A percentile compares a stretch with the other conserved stretches of the same genome.
Conservation (phyloP, 192 early-diverging fungal species). For the Entophlyctis helioformis region DNA sequence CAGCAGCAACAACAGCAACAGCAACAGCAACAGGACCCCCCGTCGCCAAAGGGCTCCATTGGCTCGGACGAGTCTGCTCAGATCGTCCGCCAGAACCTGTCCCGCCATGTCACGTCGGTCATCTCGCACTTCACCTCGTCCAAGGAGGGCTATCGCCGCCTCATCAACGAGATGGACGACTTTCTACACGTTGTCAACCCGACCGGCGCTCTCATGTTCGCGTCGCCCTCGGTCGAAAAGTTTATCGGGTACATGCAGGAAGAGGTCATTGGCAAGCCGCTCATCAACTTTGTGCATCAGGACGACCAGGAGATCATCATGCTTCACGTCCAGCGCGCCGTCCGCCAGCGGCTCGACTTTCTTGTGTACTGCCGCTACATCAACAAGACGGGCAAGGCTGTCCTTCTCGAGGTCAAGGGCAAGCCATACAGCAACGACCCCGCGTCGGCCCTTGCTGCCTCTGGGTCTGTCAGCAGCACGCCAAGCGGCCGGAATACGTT, state of each 20-base stretch:
- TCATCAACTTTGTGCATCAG: conserved; percentile 13
- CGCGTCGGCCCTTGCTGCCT: conserved; percentile 1
- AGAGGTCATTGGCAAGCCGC: conserved; percentile 9
- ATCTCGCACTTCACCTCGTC: conserved; percentile 25
- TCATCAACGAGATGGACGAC: conserved; percentile 25
- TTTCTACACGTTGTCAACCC: conserved; percentile 21
- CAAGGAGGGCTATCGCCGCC: conserved; percentile 15
- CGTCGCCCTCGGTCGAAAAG: conserved; percentile 12
- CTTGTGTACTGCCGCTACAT: conserved; percentile 13
- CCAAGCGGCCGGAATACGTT: not conserved
- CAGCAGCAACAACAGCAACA: too few relatives aligned
- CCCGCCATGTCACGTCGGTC: conserved; percentile 30
- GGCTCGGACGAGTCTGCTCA: conserved; percentile 9
- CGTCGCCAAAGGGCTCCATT: too few relatives aligned
- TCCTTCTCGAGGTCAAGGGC: conserved; percentile 18
- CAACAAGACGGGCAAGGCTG: conserved; percentile 13
- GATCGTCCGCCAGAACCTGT: conserved; percentile 6
- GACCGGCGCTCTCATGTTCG: conserved; percentile 9
- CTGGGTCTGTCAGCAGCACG: not conserved
- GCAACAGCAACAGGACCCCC: too few relatives aligned
- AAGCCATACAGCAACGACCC: conserved; percentile 10
- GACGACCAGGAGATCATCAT: conserved; percentile 9
- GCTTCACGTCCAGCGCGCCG: not conserved
- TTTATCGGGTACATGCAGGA: conserved; percentile 10
- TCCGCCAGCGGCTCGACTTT: conserved; percentile 2